Conservation (phyloP, 2,329 filamentous ascomycete species). For the Aureobasidium namibiae region DNA sequence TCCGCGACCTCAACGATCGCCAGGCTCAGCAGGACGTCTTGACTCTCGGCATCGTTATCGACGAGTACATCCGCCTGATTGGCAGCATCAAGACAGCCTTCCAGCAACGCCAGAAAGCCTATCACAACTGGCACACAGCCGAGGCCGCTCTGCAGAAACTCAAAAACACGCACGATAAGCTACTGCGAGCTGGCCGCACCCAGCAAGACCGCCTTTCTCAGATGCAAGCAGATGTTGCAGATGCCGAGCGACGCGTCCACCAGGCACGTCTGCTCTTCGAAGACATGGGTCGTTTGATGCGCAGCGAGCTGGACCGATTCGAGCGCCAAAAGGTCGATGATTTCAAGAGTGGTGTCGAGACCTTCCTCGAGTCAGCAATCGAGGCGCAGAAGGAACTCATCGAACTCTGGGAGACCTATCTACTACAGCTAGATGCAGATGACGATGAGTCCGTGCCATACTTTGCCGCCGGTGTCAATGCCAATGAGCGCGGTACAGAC, state of each 20-base stretch:
- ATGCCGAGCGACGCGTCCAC: slow-evolving; percentile 87
- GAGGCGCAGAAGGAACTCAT: slow-evolving; percentile 94
- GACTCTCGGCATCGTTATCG: slow-evolving; percentile 93
- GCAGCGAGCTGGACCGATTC: slow-evolving; percentile 82
- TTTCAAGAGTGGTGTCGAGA: slow-evolving; percentile 97
- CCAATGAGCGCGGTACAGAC: slow-evolving; percentile 13
- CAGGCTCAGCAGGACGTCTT: slow-evolving; percentile 96
- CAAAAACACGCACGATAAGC: slow-evolving; percentile 81
- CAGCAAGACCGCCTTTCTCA: slow-evolving; percentile 94
- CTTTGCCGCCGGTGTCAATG: slow-evolving; percentile 25
- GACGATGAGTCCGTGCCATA: slow-evolving; percentile 53
- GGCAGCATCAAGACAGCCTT: slow-evolving; percentile 93
- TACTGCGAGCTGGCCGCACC: slow-evolving; percentile 87
- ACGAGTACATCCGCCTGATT: slow-evolving; percentile 95
- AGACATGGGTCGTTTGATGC: slow-evolving; percentile 93
- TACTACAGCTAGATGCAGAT: slow-evolving; percentile 90
- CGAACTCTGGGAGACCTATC: slow-evolving; percentile 97
- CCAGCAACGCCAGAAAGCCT: slow-evolving; percentile 85
- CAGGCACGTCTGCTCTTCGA: slow-evolving; percentile 86
- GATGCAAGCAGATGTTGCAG: slow-evolving; percentile 84
- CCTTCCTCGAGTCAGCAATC: slow-evolving; percentile 91
- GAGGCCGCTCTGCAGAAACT: slow-evolving; percentile 88
- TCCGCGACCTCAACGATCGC: slow-evolving; percentile 89
- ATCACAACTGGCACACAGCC: slow-evolving; percentile 85
- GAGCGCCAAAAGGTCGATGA: slow-evolving; percentile 98